These are phyloP conservation scores for Sungouiozyma intestinalis DNA, from an alignment of 805 yeast genomes.

Conservation along the genomic window DNA sequence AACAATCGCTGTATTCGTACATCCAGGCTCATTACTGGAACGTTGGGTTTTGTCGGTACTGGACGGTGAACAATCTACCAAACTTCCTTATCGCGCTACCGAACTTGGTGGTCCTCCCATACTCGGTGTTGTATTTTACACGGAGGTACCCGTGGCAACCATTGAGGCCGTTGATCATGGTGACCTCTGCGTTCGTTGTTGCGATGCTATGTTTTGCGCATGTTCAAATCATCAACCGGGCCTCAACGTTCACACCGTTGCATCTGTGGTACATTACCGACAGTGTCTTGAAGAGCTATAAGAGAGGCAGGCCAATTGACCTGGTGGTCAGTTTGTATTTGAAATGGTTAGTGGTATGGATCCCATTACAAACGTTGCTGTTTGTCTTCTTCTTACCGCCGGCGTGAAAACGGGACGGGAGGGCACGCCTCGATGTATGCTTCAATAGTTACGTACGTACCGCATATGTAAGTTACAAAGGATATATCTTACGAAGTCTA, in stretches of 20 bases:
- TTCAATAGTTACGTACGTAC: too few relatives aligned
- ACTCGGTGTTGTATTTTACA: conserved; percentile 33
- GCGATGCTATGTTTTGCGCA: conserved; percentile 48
- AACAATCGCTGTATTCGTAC: conserved; percentile 44
- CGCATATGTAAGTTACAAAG: too few relatives aligned
- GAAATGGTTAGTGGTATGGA: conserved; percentile 52
- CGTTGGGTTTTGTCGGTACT: conserved; percentile 69
- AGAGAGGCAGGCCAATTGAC: conserved; percentile 8
- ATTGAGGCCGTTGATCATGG: conserved; percentile 31
- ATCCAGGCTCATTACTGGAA: conserved; percentile 83
- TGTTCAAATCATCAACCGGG: conserved; percentile 75
- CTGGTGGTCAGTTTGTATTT: conserved; percentile 31
- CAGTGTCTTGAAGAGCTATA: conserved; percentile 17
- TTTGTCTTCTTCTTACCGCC: conserved; percentile 88
- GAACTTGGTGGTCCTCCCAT: conserved; percentile 37
- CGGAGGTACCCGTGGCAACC: conserved; percentile 29
- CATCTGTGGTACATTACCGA: conserved; percentile 61
- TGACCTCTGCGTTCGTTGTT: conserved; percentile 39
- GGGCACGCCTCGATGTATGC: too few relatives aligned
- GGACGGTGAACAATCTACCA: conserved; percentile 75
- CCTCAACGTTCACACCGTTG: conserved; percentile 67
- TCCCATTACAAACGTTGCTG: conserved; percentile 53
- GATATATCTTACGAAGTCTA: too few relatives aligned
- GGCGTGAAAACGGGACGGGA: conserved; percentile 42
- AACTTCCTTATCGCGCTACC: conserved; percentile 74